Evolutionary conservation across 2,329 filamentous ascomycete genomes (phyloP).

Genomic region (Torrubiella hemipterigena): DNA sequence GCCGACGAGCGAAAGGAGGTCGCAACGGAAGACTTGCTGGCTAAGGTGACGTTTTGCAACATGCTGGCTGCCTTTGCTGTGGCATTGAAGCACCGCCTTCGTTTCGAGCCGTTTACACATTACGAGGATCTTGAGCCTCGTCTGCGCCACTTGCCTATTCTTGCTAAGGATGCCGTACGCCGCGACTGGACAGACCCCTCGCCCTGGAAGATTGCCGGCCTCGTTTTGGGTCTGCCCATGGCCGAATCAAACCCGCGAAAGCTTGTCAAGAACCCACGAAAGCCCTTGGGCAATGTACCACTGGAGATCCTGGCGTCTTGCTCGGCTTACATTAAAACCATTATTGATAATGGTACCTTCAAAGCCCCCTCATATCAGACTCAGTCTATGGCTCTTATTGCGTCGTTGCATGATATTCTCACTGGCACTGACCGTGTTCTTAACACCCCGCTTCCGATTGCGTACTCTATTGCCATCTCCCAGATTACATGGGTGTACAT

Average conservation of each 20-base stretch:
- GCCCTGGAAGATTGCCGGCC: slow-evolving; percentile 52
- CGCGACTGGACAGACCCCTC: slow-evolving; percentile 19
- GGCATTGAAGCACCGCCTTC: slow-evolving; percentile 68
- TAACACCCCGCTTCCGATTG: slow-evolving; percentile 69
- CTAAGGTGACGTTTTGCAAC: slow-evolving; percentile 65
- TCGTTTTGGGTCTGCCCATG: slow-evolving; percentile 66
- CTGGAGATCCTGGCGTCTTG: slow-evolving; percentile 70
- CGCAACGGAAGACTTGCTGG: slow-evolving; percentile 55
- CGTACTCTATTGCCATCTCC: slow-evolving; percentile 73
- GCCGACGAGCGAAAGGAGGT: slow-evolving; percentile 40
- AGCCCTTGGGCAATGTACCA: slow-evolving; percentile 71
- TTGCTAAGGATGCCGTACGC: slow-evolving; percentile 45
- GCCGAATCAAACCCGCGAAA: slow-evolving; percentile 70
- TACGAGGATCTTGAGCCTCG: slow-evolving; percentile 64
- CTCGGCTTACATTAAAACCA: slow-evolving; percentile 50
- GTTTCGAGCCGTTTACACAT: slow-evolving; percentile 69
- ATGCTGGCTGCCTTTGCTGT: slow-evolving; percentile 67
- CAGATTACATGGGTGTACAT: slow-evolving; percentile 85
- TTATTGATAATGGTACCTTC: slow-evolving; percentile 44
- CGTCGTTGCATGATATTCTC: slow-evolving; percentile 58
- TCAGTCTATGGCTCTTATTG: slow-evolving; percentile 46
- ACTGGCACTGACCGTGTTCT: slow-evolving; percentile 66
- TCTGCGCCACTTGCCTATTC: slow-evolving; percentile 62
- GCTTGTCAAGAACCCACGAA: slow-evolving; percentile 58
- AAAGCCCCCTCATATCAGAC: slow-evolving; percentile 47